A percentile compares a stretch with the other conserved stretches of the same genome.
Conservation (phyloP, 331 rosid genomes). For the Dryas integrifolia region DNA sequence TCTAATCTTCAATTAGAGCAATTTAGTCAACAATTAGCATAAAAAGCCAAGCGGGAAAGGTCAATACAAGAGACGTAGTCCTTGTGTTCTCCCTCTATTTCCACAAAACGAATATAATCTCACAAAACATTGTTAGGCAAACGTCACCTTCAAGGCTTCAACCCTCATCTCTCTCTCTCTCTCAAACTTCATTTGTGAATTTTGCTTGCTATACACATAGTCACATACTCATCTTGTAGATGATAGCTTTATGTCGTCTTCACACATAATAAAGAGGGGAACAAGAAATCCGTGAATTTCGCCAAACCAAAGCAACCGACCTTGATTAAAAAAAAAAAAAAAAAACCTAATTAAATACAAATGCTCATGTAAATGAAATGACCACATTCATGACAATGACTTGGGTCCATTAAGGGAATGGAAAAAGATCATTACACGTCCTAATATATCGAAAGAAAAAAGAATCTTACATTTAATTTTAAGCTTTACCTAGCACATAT, state of each 20-base stretch:
- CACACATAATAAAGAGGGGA: conserved; percentile 40
- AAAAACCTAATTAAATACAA: not conserved
- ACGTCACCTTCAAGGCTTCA: conserved; percentile 43
- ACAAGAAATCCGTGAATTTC: conserved; percentile 48
- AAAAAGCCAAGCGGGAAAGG: conserved; percentile 34
- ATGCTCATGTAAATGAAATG: conserved; percentile 31
- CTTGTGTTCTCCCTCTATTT: conserved; percentile 22
- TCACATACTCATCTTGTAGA: conserved; percentile 7
- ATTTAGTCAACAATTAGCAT: conserved; percentile 39
- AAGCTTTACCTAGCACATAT: not conserved
- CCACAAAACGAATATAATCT: conserved; percentile 23
- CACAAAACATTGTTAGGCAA: conserved; percentile 44
- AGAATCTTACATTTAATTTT: not conserved
- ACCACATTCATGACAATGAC: conserved; percentile 36
- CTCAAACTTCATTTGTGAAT: not conserved
- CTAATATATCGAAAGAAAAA: not conserved
- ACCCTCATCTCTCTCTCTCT: not conserved
- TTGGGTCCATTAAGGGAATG: conserved; percentile 21
- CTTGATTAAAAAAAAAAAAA: not conserved
- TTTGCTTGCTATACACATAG: not conserved
- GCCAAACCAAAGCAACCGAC: conserved; percentile 46
- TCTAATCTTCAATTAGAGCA: conserved; percentile 5
- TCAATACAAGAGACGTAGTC: conserved; percentile 51
- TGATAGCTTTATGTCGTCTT: conserved; percentile 51
- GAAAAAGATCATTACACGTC: conserved; percentile 12